Base-by-base conservation (phyloP, 2,329 filamentous ascomycete genomes). In the Chaetomiaceae sp. region DNA sequence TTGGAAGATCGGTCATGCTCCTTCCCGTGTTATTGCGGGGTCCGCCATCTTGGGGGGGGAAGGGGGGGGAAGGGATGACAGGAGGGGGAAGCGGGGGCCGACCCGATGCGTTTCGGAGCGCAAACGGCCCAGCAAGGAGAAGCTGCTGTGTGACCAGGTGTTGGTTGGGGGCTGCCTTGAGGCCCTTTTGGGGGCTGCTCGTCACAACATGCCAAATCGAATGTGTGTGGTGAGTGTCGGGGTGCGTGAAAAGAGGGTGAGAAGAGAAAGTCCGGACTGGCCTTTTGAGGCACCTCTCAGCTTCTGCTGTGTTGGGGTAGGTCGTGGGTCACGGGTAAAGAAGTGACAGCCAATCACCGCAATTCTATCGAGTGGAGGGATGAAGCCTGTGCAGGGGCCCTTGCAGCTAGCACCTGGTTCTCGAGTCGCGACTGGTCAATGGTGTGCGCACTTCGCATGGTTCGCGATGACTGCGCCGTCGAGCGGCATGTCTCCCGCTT, bases 361-460 rank as follows among this genome's bases (percentile, higher is more conserved):
- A 36, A 36, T 6, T 27, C 25, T 29, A 16, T 16, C 14, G 30
- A 21, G 46, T 49, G 48, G 48, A 33, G 45, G 11, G 29, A 51
- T 54, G 49, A 54, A 51, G 30, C 16, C 16, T 37, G 46, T 46
- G 51, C 57, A 59, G 54, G 56, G 51, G 47, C 46, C 53, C 55
- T 58, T 61, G 59, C 57, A 58, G 55, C 3, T 38, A 37, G 38
- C 40, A 50, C 38, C 42, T 42, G 25, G 40, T 23, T 37, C 36
- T 20, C 40, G 33, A 14, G 5, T 30, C 51, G 30, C 30, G 32
- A 61, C 21, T 59, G 58, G 58, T 37, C 55, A 46, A 54, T 55
- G 55, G 18, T 55, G 51, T 43, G 50, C 37, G 45, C 56, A 58
- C 54, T 33, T 5, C 55, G 57, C 58, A 59, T 57, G 38, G 48